Conservation (phyloP, 129 eudicot genomes). For the Chrysanthemum seticuspe region DNA sequence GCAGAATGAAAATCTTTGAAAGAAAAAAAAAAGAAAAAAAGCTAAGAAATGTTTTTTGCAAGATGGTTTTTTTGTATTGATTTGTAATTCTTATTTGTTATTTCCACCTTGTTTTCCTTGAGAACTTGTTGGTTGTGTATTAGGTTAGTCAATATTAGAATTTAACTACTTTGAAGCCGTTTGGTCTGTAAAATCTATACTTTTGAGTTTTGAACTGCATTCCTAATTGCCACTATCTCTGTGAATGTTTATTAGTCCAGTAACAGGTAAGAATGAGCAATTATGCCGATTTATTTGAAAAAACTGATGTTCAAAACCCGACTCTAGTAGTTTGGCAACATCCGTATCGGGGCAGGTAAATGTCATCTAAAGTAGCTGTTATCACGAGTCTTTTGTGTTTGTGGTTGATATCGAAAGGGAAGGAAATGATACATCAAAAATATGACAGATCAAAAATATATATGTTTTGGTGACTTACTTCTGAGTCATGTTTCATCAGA, state of each 20-base stretch:
- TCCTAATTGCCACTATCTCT: constrained; percentile 4
- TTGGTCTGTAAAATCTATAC: constrained; percentile 13
- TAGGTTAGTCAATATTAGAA: constrained; percentile 8
- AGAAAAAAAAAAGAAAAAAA: too few relatives aligned
- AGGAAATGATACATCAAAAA: neutral
- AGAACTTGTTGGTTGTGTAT: constrained; percentile 21
- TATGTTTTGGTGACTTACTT: neutral
- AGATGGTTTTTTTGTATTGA: constrained; percentile 16
- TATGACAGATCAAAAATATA: neutral
- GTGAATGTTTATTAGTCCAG: neutral
- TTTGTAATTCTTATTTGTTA: constrained; percentile 12
- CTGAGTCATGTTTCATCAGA: neutral
- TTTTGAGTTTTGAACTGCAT: neutral
- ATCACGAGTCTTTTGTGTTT: neutral
- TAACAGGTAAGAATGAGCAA: neutral
- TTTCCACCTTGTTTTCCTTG: constrained; percentile 21
- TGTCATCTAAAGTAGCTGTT: neutral
- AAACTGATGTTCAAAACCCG: neutral
- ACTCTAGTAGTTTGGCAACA: neutral
- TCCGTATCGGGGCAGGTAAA: neutral
- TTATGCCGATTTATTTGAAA: neutral
- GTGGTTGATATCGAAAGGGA: neutral
- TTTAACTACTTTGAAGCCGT: neutral
- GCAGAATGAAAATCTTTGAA: constrained; percentile 38
- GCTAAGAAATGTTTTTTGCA: neutral